phyloP scores from a whole-genome alignment of 106 monocot species.

The Xerophyta viscosa region DNA sequence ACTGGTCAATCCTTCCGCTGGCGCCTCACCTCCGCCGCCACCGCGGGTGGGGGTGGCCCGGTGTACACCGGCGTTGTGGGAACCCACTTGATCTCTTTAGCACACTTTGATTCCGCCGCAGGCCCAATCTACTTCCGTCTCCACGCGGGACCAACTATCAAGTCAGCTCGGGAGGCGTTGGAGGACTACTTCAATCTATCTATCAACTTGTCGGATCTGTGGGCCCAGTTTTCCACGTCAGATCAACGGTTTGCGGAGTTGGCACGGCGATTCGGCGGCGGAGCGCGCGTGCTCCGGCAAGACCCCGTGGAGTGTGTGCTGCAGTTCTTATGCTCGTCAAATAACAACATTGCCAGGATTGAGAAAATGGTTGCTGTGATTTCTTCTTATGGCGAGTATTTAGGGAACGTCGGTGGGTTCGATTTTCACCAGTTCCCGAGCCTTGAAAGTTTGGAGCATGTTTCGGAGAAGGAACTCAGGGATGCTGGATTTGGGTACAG shows the following conservation, averaged over 20 bases:
- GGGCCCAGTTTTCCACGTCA: conserved; percentile 46
- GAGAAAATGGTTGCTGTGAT: conserved; percentile 86
- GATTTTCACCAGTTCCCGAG: conserved; percentile 75
- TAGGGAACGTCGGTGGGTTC: conserved; percentile 62
- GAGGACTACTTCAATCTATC: conserved; percentile 69
- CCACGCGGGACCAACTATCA: conserved; percentile 20
- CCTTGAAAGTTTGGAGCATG: conserved; percentile 36
- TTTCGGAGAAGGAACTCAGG: conserved; percentile 74
- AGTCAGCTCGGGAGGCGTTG: conserved; percentile 30
- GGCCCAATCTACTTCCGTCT: conserved; percentile 49
- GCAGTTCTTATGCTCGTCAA: conserved; percentile 95
- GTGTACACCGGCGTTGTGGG: conserved; percentile 76
- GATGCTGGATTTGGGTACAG: conserved; percentile 92
- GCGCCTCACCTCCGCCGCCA: conserved; percentile 66
- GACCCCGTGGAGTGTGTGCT: conserved; percentile 92
- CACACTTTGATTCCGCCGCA: conserved; percentile 28
- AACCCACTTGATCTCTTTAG: conserved; percentile 66
- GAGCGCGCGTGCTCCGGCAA: conserved; percentile 86
- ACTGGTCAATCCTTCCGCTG: conserved; percentile 97
- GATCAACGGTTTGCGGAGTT: conserved; percentile 71
- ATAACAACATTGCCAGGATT: conserved; percentile 86
- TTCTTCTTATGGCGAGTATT: conserved; percentile 44
- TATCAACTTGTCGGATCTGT: conserved; percentile 52
- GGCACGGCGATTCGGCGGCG: conserved; percentile 42
- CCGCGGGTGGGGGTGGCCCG: too few relatives aligned